Percentiles rank a stretch among this genome's conserved stretches.
These are phyloP conservation scores for Candida adriatica DNA, from an alignment of 805 yeast species.

Conservation along the genomic window DNA sequence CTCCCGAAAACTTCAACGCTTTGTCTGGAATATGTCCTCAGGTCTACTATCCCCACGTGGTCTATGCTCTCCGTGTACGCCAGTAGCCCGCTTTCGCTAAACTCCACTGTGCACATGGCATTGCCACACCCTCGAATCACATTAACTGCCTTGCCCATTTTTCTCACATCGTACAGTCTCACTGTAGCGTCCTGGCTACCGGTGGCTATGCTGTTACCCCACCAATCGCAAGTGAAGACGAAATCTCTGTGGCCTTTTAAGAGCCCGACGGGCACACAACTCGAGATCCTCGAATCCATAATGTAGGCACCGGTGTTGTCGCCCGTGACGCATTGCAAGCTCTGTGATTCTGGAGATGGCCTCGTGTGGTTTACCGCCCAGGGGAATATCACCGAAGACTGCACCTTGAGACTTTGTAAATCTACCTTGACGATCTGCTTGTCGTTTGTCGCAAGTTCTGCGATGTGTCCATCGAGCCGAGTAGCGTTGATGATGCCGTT, in stretches of 20 bases:
- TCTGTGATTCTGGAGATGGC: slow-evolving; percentile 30
- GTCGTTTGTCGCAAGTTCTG: no score
- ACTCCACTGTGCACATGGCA: slow-evolving; percentile 26
- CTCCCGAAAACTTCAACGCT: slow-evolving; percentile 51
- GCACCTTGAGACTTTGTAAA: slow-evolving; percentile 18
- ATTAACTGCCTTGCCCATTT: slow-evolving; percentile 21
- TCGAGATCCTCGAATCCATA: slow-evolving; percentile 33
- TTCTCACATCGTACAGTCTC: slow-evolving; percentile 45
- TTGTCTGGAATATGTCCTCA: slow-evolving; percentile 28
- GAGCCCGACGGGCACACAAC: slow-evolving; percentile 11
- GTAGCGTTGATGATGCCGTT: slow-evolving; percentile 51
- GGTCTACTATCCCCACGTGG: not conserved
- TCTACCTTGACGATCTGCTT: no score
- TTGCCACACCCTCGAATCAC: slow-evolving; percentile 28
- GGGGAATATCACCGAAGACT: slow-evolving; percentile 24
- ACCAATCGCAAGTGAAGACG: slow-evolving; percentile 59
- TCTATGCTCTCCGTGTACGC: slow-evolving; percentile 34
- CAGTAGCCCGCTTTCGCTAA: slow-evolving; percentile 21
- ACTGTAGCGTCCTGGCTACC: slow-evolving; percentile 59
- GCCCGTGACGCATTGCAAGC: slow-evolving; percentile 42
- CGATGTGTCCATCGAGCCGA: no score
- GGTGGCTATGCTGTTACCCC: slow-evolving; percentile 39
- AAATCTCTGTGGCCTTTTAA: slow-evolving; percentile 46
- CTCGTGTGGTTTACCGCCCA: slow-evolving; percentile 48
- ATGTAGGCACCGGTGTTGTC: slow-evolving; percentile 39